A percentile compares a stretch with the other conserved stretches of the same genome.
These are phyloP conservation scores for Talaromyces funiculosus DNA, from an alignment of 2,329 filamentous ascomycete species.

Conservation along the genomic window DNA sequence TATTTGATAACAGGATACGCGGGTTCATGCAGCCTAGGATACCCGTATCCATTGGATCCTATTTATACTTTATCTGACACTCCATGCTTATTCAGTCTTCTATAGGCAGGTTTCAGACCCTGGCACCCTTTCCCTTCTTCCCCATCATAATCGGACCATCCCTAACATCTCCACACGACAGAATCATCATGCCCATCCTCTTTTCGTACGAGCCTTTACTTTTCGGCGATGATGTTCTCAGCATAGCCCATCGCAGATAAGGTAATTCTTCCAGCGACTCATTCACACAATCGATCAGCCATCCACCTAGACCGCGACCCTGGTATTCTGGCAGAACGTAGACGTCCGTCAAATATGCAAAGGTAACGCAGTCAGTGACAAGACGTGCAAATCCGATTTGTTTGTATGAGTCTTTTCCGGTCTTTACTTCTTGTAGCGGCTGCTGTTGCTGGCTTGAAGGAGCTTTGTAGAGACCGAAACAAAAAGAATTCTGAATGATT, in stretches of 20 bases:
- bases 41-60: no score
- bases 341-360: constrained; percentile 65
- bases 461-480: constrained; percentile 51
- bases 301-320: constrained; percentile 57
- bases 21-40: no score
- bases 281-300: constrained; percentile 58
- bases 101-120: no score
- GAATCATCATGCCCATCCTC: background rate
- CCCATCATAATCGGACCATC: constrained; percentile 3
- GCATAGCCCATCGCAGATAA: constrained; percentile 54
- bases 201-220: background rate
- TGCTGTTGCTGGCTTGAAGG: background rate
- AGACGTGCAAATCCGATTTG: constrained; percentile 57
- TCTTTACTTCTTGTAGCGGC: no score
- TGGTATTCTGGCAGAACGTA: constrained; percentile 59
- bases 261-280: constrained; percentile 53
- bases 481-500: constrained; percentile 55
- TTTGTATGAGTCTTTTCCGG: constrained; percentile 13
- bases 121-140: background rate
- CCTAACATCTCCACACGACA: background rate
- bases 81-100: no score
- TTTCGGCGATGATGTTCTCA: constrained; percentile 24
- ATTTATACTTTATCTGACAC: no score
- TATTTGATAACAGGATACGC: no score
- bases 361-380: constrained; percentile 64